These are phyloP conservation scores for Penicillium sp. DNA, from an alignment of 2,329 filamentous ascomycete species.

Conservation along the genomic window DNA sequence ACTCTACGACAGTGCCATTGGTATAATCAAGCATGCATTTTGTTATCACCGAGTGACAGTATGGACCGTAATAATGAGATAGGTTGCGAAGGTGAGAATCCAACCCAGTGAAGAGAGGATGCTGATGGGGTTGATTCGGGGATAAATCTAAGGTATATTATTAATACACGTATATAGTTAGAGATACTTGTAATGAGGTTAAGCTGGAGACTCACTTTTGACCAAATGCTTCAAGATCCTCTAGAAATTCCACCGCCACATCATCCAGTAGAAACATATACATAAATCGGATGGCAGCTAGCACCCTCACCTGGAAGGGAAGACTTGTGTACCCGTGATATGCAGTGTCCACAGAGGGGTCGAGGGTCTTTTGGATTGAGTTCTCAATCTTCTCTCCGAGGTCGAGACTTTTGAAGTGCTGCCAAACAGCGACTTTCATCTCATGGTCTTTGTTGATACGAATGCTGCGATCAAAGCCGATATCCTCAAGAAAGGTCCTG, in stretches of 20 bases:
- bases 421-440: constrained; percentile 4
- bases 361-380: constrained; percentile 3
- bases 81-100: constrained; percentile 8
- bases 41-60: constrained; percentile 13
- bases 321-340: constrained; percentile 7
- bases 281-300: constrained; percentile 6
- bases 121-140: not conserved
- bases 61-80: constrained; percentile 8
- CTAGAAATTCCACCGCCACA: constrained; percentile 8
- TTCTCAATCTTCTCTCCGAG: constrained; percentile 1
- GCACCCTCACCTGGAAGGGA: constrained; percentile 10
- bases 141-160: not conserved
- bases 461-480: constrained; percentile 9
- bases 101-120: constrained; percentile 3
- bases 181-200: too few relatives aligned
- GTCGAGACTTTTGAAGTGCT: constrained; percentile 8
- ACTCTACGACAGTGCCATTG: constrained; percentile 11
- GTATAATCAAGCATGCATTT: constrained; percentile 10
- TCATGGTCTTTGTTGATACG: constrained; percentile 3
- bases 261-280: constrained; percentile 18
- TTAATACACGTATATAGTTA: too few relatives aligned
- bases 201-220: constrained; percentile 6
- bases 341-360: constrained; percentile 5
- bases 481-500: constrained; percentile 8
- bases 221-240: constrained; percentile 8